phyloP scores from a whole-genome alignment of 1,284 basidiomycete species.

The Mycosarcoma mackinlayi region DNA sequence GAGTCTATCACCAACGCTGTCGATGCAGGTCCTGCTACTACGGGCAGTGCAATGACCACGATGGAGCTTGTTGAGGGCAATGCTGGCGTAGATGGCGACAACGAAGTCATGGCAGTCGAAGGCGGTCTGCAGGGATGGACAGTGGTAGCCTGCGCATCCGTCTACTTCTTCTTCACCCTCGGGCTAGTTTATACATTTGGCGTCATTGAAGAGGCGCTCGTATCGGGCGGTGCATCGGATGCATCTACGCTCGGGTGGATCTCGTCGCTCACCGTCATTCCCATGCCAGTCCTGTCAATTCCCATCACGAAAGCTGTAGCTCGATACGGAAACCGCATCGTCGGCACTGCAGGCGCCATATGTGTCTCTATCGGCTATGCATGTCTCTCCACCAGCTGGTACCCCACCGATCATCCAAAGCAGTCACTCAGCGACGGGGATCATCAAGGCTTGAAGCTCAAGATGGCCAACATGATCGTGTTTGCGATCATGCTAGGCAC shows the following conservation, averaged over 20 bases:
- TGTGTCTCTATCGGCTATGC: conserved; percentile 57
- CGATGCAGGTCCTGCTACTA: neutral
- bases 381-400: conserved; percentile 56
- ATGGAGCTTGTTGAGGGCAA: conserved; percentile 76
- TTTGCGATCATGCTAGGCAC: conserved; percentile 36
- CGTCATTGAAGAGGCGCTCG: conserved; percentile 63
- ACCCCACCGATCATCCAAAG: conserved; percentile 18
- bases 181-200: conserved; percentile 67
- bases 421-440: conserved; percentile 12
- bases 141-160: conserved; percentile 32
- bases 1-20: neutral
- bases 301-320: conserved; percentile 61
- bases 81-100: neutral
- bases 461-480: conserved; percentile 22
- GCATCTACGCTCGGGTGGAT: conserved; percentile 66
- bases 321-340: conserved; percentile 53
- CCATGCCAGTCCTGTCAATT: conserved; percentile 62
- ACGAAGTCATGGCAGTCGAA: conserved; percentile 19
- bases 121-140: conserved; percentile 31
- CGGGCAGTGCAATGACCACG: conserved; percentile 74
- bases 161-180: conserved; percentile 54
- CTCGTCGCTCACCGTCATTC: conserved; percentile 58
- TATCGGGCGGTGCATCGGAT: conserved; percentile 58
- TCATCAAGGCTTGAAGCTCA: conserved; percentile 13
- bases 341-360: conserved; percentile 51